phyloP scores from a whole-genome alignment of 371 early-diverging fungal species.

The Rhizopus stolonifer region DNA sequence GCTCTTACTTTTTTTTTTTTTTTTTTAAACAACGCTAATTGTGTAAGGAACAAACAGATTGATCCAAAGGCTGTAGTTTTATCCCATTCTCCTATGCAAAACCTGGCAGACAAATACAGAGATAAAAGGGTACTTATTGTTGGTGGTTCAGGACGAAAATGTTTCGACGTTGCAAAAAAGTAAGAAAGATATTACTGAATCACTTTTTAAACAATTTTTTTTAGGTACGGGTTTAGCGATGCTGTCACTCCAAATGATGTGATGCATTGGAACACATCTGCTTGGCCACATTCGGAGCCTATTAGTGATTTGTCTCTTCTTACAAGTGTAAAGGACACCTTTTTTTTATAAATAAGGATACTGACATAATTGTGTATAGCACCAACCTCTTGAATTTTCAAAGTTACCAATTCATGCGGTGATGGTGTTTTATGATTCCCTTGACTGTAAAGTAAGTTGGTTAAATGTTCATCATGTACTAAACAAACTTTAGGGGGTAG shows the following conservation, averaged over 20 bases:
- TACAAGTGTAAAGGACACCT: conserved; percentile 10
- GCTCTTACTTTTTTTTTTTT: not conserved
- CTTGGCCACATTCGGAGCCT: conserved; percentile 69
- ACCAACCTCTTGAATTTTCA: conserved; percentile 45
- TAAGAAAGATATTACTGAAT: conserved; percentile 4
- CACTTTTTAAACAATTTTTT: not conserved
- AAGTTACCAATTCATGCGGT: conserved; percentile 66
- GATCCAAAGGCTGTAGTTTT: conserved; percentile 70
- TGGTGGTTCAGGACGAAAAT: conserved; percentile 66
- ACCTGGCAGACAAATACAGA: conserved; percentile 54
- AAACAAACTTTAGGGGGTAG: conserved; percentile 60
- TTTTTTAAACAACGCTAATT: not conserved
- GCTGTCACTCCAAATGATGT: conserved; percentile 80
- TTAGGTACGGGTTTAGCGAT: conserved; percentile 75
- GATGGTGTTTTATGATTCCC: conserved; percentile 85
- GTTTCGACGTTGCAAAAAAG: conserved; percentile 63
- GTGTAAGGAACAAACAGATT: conserved; percentile 40
- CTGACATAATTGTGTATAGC: conserved; percentile 15
- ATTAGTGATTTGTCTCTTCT: conserved; percentile 16
- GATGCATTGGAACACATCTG: conserved; percentile 63
- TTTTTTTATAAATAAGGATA: not conserved
- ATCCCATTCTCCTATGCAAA: conserved; percentile 86
- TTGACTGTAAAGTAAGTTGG: conserved; percentile 57
- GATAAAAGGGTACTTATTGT: conserved; percentile 68
- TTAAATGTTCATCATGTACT: not conserved